Evolutionary conservation across 2,329 filamentous ascomycete species (phyloP).

Genomic region (Aspergillus puulaauensis): DNA sequence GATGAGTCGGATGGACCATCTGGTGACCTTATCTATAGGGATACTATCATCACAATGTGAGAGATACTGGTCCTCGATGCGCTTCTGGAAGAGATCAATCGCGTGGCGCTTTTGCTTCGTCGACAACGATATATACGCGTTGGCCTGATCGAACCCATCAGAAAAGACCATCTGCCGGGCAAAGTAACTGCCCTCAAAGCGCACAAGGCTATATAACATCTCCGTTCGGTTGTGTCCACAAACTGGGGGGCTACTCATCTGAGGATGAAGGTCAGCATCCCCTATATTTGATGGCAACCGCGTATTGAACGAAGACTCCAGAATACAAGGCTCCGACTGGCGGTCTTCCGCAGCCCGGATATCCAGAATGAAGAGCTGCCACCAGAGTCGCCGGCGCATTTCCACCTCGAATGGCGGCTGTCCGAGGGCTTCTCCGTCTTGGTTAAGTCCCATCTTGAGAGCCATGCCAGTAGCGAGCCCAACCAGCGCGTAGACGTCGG

Average conservation of each 20-base stretch:
- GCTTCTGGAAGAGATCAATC: slow-evolving; percentile 17
- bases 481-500: slow-evolving; percentile 11
- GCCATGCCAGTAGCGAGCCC: slow-evolving; percentile 14
- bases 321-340: slow-evolving; percentile 11
- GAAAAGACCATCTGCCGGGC: slow-evolving; percentile 23
- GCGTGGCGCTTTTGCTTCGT: slow-evolving; percentile 15
- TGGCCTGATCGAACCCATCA: slow-evolving; percentile 16
- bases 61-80: slow-evolving; percentile 18
- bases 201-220: slow-evolving; percentile 24
- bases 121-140: slow-evolving; percentile 16
- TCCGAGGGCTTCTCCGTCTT: slow-evolving; percentile 2
- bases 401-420: slow-evolving; percentile 19
- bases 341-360: slow-evolving; percentile 17
- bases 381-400: slow-evolving; percentile 24
- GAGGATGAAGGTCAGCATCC: slow-evolving; percentile 15
- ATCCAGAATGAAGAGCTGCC: slow-evolving; percentile 24
- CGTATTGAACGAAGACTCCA: slow-evolving; percentile 13
- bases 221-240: slow-evolving; percentile 16
- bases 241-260: slow-evolving; percentile 7
- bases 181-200: slow-evolving; percentile 21
- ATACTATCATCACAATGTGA: slow-evolving; percentile 14
- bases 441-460: slow-evolving; percentile 15
- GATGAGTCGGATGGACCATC: slow-evolving; percentile 12
- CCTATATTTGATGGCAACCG: slow-evolving; percentile 14
- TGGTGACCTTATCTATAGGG: slow-evolving; percentile 17